A percentile compares a stretch with the other conserved stretches of the same genome.
Conservation (phyloP, 2,329 filamentous ascomycete genomes). For the Monosporascus sp. region DNA sequence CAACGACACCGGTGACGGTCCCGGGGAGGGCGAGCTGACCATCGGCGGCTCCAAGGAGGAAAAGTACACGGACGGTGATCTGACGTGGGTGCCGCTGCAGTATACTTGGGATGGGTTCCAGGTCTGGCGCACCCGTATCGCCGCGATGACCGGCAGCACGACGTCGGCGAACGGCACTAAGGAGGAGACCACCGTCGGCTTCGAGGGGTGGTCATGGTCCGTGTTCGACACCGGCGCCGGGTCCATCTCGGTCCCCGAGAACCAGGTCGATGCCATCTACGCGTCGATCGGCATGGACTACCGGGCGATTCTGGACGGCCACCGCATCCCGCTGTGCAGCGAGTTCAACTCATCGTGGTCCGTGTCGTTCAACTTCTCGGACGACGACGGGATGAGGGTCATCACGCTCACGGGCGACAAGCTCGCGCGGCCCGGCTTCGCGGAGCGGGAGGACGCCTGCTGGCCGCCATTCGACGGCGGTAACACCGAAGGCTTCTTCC, state of each 20-base stretch:
- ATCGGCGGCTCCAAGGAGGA: slow-evolving; percentile 28
- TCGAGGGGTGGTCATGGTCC: slow-evolving; percentile 5
- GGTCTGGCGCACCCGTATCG: slow-evolving; percentile 25
- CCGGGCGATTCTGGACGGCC: slow-evolving; percentile 20
- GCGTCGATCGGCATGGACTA: slow-evolving; percentile 30
- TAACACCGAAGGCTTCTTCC: slow-evolving; percentile 16
- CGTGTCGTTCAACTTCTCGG: slow-evolving; percentile 22
- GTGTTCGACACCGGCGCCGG: slow-evolving; percentile 30
- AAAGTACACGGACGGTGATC: slow-evolving; percentile 21
- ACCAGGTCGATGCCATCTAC: slow-evolving; percentile 23
- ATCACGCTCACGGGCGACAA: slow-evolving; percentile 27
- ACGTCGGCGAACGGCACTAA: neutral
- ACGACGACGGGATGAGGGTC: slow-evolving; percentile 5
- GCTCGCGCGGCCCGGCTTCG: slow-evolving; percentile 27
- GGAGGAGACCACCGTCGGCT: slow-evolving; percentile 4
- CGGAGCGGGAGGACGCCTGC: slow-evolving; percentile 27
- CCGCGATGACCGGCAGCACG: slow-evolving; percentile 8
- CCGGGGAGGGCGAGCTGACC: slow-evolving; percentile 23
- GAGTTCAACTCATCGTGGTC: slow-evolving; percentile 32
- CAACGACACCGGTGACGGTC: slow-evolving; percentile 9
- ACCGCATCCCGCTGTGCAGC: slow-evolving; percentile 27
- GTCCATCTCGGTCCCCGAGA: slow-evolving; percentile 19
- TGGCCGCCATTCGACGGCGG: slow-evolving; percentile 28
- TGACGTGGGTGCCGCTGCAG: slow-evolving; percentile 13
- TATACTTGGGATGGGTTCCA: slow-evolving; percentile 15